phyloP scores from a whole-genome alignment of 441 rosid genomes.

The Raphanus hybrid region DNA sequence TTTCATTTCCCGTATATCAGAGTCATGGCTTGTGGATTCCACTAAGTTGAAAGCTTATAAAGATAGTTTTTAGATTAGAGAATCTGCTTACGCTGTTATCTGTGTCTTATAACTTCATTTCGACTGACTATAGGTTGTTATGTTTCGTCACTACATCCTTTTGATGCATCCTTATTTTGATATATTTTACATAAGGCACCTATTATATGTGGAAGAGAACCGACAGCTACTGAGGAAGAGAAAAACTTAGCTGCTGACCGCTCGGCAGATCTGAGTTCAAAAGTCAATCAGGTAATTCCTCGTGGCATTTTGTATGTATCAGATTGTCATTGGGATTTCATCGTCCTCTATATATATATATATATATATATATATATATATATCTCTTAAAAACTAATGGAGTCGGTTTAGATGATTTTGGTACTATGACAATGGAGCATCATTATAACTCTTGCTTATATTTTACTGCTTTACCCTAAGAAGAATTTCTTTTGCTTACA shows the following conservation, averaged over 20 bases:
- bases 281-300: constrained; percentile 86
- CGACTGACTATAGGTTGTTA: constrained; percentile 11
- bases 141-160: too few species aligned
- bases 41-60: constrained; percentile 3
- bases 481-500: constrained; percentile 48
- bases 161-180: constrained; percentile 29
- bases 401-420: constrained; percentile 24
- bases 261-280: constrained; percentile 87
- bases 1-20: constrained; percentile 19
- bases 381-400: constrained; percentile 5
- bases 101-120: constrained; percentile 5
- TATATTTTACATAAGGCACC: constrained; percentile 63
- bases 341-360: constrained; percentile 13
- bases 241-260: constrained; percentile 82
- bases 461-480: constrained; percentile 16
- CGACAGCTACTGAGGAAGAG: constrained; percentile 86
- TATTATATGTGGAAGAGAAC: constrained; percentile 97
- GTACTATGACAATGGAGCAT: constrained; percentile 14
- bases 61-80: constrained; percentile 6
- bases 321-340: constrained; percentile 14
- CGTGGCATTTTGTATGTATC: constrained; percentile 24
- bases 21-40: constrained; percentile 8
- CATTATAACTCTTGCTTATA: constrained; percentile 4
- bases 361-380: constrained; percentile 18
- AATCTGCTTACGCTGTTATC: constrained; percentile 19